These are phyloP conservation scores for Pseudogymnoascus sp. DNA, from an alignment of 2,329 filamentous ascomycete genomes.

Conservation along the genomic window DNA sequence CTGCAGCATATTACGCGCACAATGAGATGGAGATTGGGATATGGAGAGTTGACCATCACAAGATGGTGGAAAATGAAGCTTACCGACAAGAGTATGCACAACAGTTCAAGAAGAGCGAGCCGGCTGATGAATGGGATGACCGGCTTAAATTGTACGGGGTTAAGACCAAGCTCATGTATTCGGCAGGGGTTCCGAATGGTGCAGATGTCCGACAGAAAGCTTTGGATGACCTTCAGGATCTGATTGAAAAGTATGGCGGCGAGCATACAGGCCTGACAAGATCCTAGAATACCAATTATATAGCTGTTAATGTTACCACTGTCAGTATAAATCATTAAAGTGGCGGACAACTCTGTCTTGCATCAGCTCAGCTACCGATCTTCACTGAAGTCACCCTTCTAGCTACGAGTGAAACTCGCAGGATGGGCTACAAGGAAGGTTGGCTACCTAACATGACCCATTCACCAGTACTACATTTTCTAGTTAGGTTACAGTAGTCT, in stretches of 20 bases:
- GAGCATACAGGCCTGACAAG: not conserved
- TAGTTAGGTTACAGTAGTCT: not conserved
- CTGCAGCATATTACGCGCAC: slow-evolving; percentile 25
- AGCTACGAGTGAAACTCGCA: not conserved
- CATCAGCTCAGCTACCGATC: too few species aligned
- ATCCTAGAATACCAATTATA: too few species aligned
- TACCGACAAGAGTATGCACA: slow-evolving; percentile 15
- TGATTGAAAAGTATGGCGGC: not conserved
- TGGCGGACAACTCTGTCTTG: not conserved
- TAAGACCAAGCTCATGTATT: not conserved
- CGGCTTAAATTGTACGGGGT: slow-evolving; percentile 26
- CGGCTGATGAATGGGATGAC: slow-evolving; percentile 28
- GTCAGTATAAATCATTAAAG: not conserved
- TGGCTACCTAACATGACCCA: not conserved
- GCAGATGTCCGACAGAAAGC: not conserved
- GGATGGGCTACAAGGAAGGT: not conserved
- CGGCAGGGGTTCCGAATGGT: not conserved
- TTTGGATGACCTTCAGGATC: not conserved
- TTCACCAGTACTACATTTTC: too few species aligned
- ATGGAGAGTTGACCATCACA: slow-evolving; percentile 11
- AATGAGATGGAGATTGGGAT: slow-evolving; percentile 23
- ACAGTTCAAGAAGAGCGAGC: slow-evolving; percentile 19
- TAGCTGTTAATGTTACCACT: not conserved
- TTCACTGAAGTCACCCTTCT: not conserved
- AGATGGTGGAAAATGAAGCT: not conserved